Conservation (phyloP, 2,329 filamentous ascomycete genomes). For the Endocalyx cinctus region DNA sequence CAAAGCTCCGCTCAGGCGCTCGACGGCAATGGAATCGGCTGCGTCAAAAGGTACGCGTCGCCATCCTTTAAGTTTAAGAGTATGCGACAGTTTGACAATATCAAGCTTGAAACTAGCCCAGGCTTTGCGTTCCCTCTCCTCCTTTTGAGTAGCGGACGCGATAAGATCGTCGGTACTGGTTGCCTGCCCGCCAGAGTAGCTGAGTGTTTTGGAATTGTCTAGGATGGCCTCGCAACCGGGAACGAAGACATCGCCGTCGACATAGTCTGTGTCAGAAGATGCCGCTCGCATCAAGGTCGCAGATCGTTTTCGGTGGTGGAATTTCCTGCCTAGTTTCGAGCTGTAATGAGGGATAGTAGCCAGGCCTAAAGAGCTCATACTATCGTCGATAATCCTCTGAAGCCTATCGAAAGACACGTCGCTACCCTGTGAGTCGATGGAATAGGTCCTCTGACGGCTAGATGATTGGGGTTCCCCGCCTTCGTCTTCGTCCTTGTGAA, state of each 20-base stretch:
- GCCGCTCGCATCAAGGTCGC: conserved; percentile 41
- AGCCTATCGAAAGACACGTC: conserved; percentile 73
- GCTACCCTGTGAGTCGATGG: conserved; percentile 62
- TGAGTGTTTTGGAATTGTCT: conserved; percentile 86
- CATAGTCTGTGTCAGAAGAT: conserved; percentile 81
- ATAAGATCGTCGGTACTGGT: conserved; percentile 33
- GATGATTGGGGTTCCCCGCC: conserved; percentile 7
- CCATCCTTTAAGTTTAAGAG: conserved; percentile 87
- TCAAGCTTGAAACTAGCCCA: conserved; percentile 91
- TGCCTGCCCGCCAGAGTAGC: conserved; percentile 58
- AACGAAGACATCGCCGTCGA: conserved; percentile 76
- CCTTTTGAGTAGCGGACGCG: conserved; percentile 38
- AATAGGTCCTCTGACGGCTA: conserved; percentile 38
- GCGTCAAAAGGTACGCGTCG: conserved; percentile 70
- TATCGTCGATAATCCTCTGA: conserved; percentile 73
- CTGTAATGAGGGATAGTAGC: conserved; percentile 39
- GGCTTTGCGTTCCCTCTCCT: conserved; percentile 65
- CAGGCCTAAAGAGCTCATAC: conserved; percentile 51
- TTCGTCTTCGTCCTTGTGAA: conserved; percentile 27
- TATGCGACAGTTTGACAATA: conserved; percentile 84
- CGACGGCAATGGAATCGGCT: conserved; percentile 64
- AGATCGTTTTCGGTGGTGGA: conserved; percentile 28
- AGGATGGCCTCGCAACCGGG: conserved; percentile 79
- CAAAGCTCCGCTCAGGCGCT: conserved; percentile 81
- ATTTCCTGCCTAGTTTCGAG: conserved; percentile 40